These are phyloP conservation scores for Closterium sp. DNA, from an alignment of 139 green algal genomes.

Conservation along the genomic window DNA sequence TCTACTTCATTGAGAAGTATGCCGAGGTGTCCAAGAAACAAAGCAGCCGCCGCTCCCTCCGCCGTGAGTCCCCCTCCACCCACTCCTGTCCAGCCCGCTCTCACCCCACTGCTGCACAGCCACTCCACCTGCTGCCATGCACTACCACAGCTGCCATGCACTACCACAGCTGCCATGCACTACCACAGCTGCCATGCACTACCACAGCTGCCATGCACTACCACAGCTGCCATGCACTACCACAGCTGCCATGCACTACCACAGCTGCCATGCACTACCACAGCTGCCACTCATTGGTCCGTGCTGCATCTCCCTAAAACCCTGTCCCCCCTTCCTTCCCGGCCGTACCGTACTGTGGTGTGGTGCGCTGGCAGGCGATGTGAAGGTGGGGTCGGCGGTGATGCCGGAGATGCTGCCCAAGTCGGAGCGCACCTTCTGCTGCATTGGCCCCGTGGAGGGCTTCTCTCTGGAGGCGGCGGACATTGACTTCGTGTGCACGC, in stretches of 20 bases:
- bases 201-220: too few species aligned
- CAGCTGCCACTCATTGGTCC: neutral
- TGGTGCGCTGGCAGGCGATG: neutral
- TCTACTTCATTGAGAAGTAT: slow-evolving; percentile 30
- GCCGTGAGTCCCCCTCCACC: neutral
- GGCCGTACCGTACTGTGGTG: neutral
- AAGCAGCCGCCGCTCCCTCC: neutral
- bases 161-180: too few species aligned
- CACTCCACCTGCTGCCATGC: neutral
- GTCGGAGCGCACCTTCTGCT: slow-evolving; percentile 21
- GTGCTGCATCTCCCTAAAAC: neutral
- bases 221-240: too few species aligned
- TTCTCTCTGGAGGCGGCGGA: slow-evolving; percentile 35
- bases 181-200: too few species aligned
- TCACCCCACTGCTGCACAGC: neutral
- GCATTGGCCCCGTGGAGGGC: slow-evolving; percentile 27
- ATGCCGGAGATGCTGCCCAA: slow-evolving; percentile 21
- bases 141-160: too few species aligned
- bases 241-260: too few species aligned
- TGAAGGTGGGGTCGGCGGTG: neutral
- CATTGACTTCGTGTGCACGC: slow-evolving; percentile 34
- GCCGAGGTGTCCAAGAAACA: neutral
- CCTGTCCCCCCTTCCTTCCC: neutral
- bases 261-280: too few species aligned
- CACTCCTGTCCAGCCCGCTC: neutral